These are phyloP conservation scores for Huiozyma sinensis DNA, from an alignment of 805 yeast species.

Conservation along the genomic window DNA sequence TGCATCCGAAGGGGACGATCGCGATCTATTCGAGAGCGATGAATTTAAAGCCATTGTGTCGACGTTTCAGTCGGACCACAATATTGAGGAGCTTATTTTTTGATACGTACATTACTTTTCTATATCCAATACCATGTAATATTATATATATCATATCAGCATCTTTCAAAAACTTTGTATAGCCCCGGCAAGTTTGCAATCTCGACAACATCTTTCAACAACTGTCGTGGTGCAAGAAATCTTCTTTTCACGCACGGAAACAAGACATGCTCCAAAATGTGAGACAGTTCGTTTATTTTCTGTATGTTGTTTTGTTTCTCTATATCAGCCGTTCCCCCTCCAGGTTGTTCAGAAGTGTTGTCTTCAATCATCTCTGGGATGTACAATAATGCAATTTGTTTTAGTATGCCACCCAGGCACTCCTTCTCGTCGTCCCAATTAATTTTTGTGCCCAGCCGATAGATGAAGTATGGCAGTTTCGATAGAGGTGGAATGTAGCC, in stretches of 20 bases:
- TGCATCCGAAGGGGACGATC: conserved; percentile 2
- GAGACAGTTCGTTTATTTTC: conserved; percentile 25
- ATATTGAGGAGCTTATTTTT: conserved; percentile 8
- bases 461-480: conserved; percentile 59
- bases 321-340: neutral
- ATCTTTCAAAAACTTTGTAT: conserved; percentile 86
- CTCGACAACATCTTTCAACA: conserved; percentile 55
- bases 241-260: conserved; percentile 57
- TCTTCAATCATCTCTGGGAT: conserved; percentile 45
- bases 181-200: conserved; percentile 87
- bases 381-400: conserved; percentile 62
- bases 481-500: conserved; percentile 50
- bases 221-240: conserved; percentile 49
- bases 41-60: conserved; percentile 11
- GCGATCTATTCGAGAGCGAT: conserved; percentile 2
- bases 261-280: conserved; percentile 42
- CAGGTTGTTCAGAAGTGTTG: conserved; percentile 7
- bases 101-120: neutral
- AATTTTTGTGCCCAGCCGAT: conserved; percentile 46
- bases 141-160: conserved; percentile 30
- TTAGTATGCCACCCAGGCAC: conserved; percentile 57
- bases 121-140: neutral
- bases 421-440: conserved; percentile 57
- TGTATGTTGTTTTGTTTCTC: neutral
- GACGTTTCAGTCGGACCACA: conserved; percentile 14